Percentiles rank a stretch among this genome's conserved stretches.
These are phyloP conservation scores for Syzygium syzygioides DNA, from an alignment of 441 rosid species.

Conservation along the genomic window DNA sequence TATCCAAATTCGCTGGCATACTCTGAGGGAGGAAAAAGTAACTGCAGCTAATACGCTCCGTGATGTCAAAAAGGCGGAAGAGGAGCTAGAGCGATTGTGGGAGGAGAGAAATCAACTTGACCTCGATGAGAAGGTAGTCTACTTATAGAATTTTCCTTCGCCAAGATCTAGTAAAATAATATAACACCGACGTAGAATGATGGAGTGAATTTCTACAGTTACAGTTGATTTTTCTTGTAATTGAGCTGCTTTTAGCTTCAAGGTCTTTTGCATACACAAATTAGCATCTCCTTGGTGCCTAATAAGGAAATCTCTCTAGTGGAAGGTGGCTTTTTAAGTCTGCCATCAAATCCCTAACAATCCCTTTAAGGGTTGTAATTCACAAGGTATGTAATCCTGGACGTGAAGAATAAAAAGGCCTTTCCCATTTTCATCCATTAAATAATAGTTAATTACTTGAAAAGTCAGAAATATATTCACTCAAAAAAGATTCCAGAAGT, in stretches of 20 bases:
- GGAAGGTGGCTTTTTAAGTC: background rate
- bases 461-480: background rate
- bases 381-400: background rate
- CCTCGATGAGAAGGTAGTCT: conserved; percentile 72
- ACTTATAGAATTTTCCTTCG: background rate
- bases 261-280: background rate
- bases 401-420: background rate
- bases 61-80: conserved; percentile 66
- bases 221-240: background rate
- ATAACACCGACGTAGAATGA: background rate
- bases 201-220: background rate
- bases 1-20: conserved; percentile 75
- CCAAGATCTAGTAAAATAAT: background rate
- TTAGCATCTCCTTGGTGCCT: background rate
- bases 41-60: conserved; percentile 51
- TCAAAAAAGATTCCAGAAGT: background rate
- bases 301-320: background rate
- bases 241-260: background rate
- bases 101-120: conserved; percentile 85
- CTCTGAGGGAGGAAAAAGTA: conserved; percentile 68
- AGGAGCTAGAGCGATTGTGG: conserved; percentile 72
- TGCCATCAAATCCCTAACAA: background rate
- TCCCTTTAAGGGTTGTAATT: background rate
- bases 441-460: background rate
- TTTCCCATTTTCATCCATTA: background rate